Evolutionary conservation across 495 filamentous ascomycete species (phyloP), one percentile per base, ranked within the genome.

Genomic region (Penicillium pancosmium): DNA sequence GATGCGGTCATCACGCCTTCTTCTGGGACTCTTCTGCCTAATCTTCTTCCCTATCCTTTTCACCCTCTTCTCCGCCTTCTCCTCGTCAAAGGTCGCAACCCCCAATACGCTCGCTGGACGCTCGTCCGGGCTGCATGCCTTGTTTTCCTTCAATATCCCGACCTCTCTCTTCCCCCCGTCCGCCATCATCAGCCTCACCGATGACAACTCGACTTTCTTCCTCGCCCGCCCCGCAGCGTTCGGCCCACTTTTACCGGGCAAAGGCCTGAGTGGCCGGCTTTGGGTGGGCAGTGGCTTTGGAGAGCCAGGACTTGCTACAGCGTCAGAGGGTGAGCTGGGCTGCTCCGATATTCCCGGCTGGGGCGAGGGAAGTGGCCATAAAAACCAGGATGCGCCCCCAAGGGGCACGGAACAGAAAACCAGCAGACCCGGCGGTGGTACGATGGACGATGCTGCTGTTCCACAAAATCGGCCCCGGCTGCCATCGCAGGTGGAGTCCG

Each of bases 161-260:
- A 80, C 84, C 43, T 90, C 91, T 8, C 85, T 98, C 8, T 98
- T 98, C 69, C 92, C 95, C 12, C 91, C 92, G 4, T 95, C 91
- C 57, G 95, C 94, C 31, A 88, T 95, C 58, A 97, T 98, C 69
- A 96, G 91, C 63, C 86, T 98, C 43, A 96, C 91, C 59, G 93
- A 98, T 74, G 94, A 98, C 71, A 98, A 98, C 69, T 96, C 91
- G 41, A 98, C 94, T 5, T 96, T 93, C 63, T 98, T 98, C 75
- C 77, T 95, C 18, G 92, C 94, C 47, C 82, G 94, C 38, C 95
- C 94, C 56, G 94, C 94, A 41, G 92, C 91, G 51, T 98, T 98
- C 73, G 94, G 94, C 1, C 91, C 95, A 2, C 68, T 86, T 2
- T 72, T 98, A 27, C 90, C 91, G 1, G 70, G 75, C 21, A 83